Evolutionary conservation across 2,329 filamentous ascomycete genomes (phyloP).

Genomic region (Botrytis medusae): DNA sequence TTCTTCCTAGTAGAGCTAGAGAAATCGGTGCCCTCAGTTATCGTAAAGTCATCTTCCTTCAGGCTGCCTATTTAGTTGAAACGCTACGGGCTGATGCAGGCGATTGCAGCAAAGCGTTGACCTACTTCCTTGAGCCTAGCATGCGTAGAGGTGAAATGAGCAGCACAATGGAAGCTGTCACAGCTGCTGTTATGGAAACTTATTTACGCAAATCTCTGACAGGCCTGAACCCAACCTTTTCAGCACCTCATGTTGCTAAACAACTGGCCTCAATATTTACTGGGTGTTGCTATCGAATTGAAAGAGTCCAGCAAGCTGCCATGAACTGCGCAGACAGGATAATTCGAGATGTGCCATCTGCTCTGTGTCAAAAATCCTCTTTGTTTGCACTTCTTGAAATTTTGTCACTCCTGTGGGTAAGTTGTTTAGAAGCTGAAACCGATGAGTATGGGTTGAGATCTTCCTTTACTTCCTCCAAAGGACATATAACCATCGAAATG

Average conservation of each 20-base stretch:
- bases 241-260: slow-evolving; percentile 85
- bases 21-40: slow-evolving; percentile 85
- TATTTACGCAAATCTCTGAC: slow-evolving; percentile 76
- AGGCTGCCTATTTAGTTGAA: slow-evolving; percentile 86
- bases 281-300: slow-evolving; percentile 89
- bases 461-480: slow-evolving; percentile 73
- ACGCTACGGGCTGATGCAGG: slow-evolving; percentile 82
- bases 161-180: slow-evolving; percentile 63
- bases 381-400: slow-evolving; percentile 92
- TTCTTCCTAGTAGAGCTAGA: slow-evolving; percentile 72
- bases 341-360: slow-evolving; percentile 80
- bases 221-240: slow-evolving; percentile 73
- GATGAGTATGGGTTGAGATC: slow-evolving; percentile 89
- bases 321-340: slow-evolving; percentile 82
- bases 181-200: slow-evolving; percentile 68
- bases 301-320: slow-evolving; percentile 85
- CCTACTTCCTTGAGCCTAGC: slow-evolving; percentile 93
- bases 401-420: slow-evolving; percentile 90
- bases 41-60: slow-evolving; percentile 87
- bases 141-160: slow-evolving; percentile 65
- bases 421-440: slow-evolving; percentile 90
- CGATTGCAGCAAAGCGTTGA: slow-evolving; percentile 84
- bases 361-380: slow-evolving; percentile 84
- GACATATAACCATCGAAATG: slow-evolving; percentile 80
- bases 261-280: slow-evolving; percentile 85